Base-by-base conservation (phyloP, 306 rosid species). In the Vigna trinervia region DNA sequence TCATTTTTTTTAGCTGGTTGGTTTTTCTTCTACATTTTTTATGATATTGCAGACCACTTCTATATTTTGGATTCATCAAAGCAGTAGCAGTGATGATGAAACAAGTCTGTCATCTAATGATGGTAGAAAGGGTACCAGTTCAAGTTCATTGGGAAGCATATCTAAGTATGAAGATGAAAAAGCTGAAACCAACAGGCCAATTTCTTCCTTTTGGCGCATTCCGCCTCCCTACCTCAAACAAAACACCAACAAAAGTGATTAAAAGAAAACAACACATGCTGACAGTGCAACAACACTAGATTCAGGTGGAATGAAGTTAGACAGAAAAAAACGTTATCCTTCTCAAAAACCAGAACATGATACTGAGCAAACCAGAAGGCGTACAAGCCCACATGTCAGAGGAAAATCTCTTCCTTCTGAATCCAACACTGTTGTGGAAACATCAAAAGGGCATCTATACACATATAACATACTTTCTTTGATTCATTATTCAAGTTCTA, bases 211-310 rank as follows among this genome's bases (percentile, higher is more conserved):
- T 56, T 79, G 69, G 82, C 56, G 60, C 14, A 12, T 83, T 53
- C 88, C 87, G 19, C 97, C 99, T 0, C 99, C 97, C 52, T 95
- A 90, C 82, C 82, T 82, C 74, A 89, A 85, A 82, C 74, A 73
- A 5, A 89, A 77, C 22, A 60, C 86, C 13, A 83, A 36, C 26
- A 78, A 61, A 77, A 46, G 54, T 22, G 80, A 19, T 65, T 47
- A 13, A 15, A 83, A 58, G 71, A 89, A 79, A 70, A 61, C 77
- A 19, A 63, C 26, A 51, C 64, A 84, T 76, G 71, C 32, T 39
- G 54, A 48, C 15, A 39, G 17, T 39, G 39, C 12, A 71, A 11
- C 26, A 51, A 12, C 26, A 32, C 19, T 4, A 71, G 64, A 54
- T 61, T 51, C 77, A 20, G 69, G 45, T 50, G 71, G 8, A 47